These are phyloP conservation scores for Metschnikowia henanensis DNA, from an alignment of 805 yeast species.

Conservation along the genomic window DNA sequence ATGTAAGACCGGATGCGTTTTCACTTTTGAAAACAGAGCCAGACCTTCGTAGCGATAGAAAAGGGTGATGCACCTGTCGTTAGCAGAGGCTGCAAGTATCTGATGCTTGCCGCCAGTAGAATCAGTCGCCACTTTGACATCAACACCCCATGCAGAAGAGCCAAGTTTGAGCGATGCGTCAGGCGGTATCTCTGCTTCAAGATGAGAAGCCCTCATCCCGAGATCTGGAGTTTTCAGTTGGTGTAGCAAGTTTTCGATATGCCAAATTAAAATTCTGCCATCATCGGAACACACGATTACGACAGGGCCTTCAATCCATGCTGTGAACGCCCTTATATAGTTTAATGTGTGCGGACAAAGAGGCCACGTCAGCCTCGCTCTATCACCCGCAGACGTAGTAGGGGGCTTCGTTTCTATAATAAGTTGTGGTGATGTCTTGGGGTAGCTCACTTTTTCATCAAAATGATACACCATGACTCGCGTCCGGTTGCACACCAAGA, in stretches of 20 bases:
- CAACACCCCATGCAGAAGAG: constrained; percentile 65
- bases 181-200: constrained; percentile 17
- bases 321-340: constrained; percentile 37
- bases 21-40: constrained; percentile 29
- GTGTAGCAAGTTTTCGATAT: constrained; percentile 24
- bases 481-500: constrained; percentile 37
- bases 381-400: constrained; percentile 40
- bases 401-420: constrained; percentile 44
- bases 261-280: constrained; percentile 48
- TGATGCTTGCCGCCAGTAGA: constrained; percentile 22
- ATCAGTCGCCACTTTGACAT: constrained; percentile 30
- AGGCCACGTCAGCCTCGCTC: constrained; percentile 50
- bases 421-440: constrained; percentile 23
- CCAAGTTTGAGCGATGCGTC: constrained; percentile 25
- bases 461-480: constrained; percentile 35
- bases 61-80: constrained; percentile 46
- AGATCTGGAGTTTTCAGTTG: constrained; percentile 11
- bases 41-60: constrained; percentile 33
- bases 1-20: constrained; percentile 46
- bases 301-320: constrained; percentile 40
- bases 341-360: constrained; percentile 58
- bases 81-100: constrained; percentile 53
- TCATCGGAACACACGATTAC: constrained; percentile 55
- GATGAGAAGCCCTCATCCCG: neutral
- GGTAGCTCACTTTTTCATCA: constrained; percentile 30